Evolutionary conservation across 2,329 filamentous ascomycete species (phyloP).

Genomic region (Beauveria sp.): DNA sequence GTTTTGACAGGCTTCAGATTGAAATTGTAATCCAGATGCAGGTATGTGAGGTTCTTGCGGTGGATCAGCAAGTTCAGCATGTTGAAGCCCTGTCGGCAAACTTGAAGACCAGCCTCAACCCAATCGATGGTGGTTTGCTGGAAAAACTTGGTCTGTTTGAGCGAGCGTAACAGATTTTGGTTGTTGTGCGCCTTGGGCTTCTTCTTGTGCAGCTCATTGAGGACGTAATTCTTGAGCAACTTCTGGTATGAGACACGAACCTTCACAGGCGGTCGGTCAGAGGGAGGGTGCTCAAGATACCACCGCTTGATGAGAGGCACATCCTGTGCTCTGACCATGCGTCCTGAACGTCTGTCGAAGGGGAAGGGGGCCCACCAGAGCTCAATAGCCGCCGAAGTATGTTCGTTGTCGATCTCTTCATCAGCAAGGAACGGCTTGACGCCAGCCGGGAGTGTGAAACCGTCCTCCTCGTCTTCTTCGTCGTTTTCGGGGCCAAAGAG

Average conservation of each 20-base stretch:
- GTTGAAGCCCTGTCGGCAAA: constrained; percentile 97
- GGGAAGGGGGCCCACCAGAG: constrained; percentile 98
- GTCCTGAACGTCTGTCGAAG: constrained; percentile 86
- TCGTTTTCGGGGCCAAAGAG: constrained; percentile 78
- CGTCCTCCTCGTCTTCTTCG: constrained; percentile 66
- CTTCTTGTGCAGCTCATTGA: constrained; percentile 95
- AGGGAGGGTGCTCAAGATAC: constrained; percentile 93
- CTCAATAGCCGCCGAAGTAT: constrained; percentile 84
- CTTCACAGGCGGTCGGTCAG: constrained; percentile 81
- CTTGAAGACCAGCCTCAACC: constrained; percentile 97
- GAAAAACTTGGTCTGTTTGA: constrained; percentile 98
- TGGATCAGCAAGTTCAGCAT: constrained; percentile 98
- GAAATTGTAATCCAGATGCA: constrained; percentile 99
- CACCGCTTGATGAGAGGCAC: constrained; percentile 96
- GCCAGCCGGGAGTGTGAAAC: constrained; percentile 73
- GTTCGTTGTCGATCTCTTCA: constrained; percentile 79
- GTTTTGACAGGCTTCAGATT: constrained; percentile 99
- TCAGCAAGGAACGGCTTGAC: constrained; percentile 84
- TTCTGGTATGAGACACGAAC: constrained; percentile 98
- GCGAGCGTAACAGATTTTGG: constrained; percentile 78
- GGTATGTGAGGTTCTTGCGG: constrained; percentile 94
- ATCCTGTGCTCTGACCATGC: constrained; percentile 94
- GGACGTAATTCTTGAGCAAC: constrained; percentile 86
- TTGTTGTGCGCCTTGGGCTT: constrained; percentile 93
- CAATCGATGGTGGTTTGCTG: constrained; percentile 99